A percentile compares a stretch with the other conserved stretches of the same genome.
Conservation (phyloP, 495 filamentous ascomycete species). For the Penicillium waksmanii region DNA sequence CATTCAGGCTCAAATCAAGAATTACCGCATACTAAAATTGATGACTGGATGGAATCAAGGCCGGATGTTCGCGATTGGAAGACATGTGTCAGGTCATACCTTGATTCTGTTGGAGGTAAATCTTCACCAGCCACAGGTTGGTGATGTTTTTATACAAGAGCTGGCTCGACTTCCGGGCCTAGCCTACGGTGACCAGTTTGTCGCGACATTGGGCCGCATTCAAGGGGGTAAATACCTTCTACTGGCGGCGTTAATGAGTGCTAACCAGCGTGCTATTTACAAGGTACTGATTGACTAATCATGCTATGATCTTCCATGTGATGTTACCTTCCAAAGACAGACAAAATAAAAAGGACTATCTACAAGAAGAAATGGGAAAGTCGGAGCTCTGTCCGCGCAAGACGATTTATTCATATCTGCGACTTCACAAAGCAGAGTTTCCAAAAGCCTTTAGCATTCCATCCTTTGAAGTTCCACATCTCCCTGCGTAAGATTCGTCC, state of each 20-base stretch:
- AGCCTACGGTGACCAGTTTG: conserved; percentile 25
- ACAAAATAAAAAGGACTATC: no score
- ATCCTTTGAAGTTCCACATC: neutral
- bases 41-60: conserved; percentile 26
- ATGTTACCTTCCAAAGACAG: neutral
- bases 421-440: no score
- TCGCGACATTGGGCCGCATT: conserved; percentile 13
- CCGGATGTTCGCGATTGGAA: conserved; percentile 33
- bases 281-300: conserved; percentile 3
- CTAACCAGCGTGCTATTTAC: conserved; percentile 19
- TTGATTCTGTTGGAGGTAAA: conserved; percentile 34
- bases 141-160: conserved; percentile 21
- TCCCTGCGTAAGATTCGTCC: neutral
- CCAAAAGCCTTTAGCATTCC: neutral
- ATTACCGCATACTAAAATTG: conserved; percentile 34
- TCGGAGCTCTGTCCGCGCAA: no score
- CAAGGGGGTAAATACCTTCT: conserved; percentile 14
- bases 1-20: conserved; percentile 26
- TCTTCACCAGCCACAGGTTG: conserved; percentile 9
- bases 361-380: no score
- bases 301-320: neutral
- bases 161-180: conserved; percentile 27
- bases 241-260: conserved; percentile 14
- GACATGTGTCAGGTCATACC: conserved; percentile 17
- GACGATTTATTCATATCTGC: no score